phyloP scores from a whole-genome alignment of 345 rosid species.

The Excoecaria agallocha region DNA sequence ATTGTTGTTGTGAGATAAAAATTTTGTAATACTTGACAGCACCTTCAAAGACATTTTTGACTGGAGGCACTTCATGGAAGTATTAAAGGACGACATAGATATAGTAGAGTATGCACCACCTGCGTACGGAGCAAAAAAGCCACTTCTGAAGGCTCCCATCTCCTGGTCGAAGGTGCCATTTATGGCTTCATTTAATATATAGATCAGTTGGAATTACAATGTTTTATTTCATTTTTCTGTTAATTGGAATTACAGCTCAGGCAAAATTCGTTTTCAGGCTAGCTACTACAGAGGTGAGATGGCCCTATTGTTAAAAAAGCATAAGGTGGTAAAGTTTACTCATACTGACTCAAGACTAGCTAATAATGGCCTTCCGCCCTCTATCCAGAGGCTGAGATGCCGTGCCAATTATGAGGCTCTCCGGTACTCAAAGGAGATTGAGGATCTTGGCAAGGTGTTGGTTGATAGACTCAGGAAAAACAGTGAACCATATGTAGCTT shows the following conservation, averaged over 20 bases:
- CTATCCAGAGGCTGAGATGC: conserved; percentile 79
- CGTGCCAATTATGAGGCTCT: conserved; percentile 94
- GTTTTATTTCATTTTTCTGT: not conserved
- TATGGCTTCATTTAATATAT: not conserved
- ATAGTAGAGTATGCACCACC: conserved; percentile 81
- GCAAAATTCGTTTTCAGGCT: conserved; percentile 53
- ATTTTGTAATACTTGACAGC: conserved; percentile 40
- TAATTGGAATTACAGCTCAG: conserved; percentile 2
- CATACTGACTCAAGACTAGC: conserved; percentile 90
- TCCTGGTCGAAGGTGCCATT: conserved; percentile 94
- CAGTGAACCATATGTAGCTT: conserved; percentile 72
- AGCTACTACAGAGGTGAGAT: conserved; percentile 84
- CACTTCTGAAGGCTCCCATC: conserved; percentile 78
- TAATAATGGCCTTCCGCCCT: conserved; percentile 76
- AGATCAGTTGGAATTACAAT: not conserved
- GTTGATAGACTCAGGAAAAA: conserved; percentile 67
- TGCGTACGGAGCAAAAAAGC: conserved; percentile 46
- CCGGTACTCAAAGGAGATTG: conserved; percentile 57
- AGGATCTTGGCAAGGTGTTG: conserved; percentile 63
- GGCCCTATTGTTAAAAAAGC: conserved; percentile 59
- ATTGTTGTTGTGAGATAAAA: not conserved
- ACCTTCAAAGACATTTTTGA: conserved; percentile 92
- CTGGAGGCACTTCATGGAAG: conserved; percentile 85
- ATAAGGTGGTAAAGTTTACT: conserved; percentile 82
- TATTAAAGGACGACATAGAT: conserved; percentile 66